Evolutionary conservation across 305 asterid species (phyloP), one percentile per base, ranked within the genome.

Genomic region (Solanum hybrid): DNA sequence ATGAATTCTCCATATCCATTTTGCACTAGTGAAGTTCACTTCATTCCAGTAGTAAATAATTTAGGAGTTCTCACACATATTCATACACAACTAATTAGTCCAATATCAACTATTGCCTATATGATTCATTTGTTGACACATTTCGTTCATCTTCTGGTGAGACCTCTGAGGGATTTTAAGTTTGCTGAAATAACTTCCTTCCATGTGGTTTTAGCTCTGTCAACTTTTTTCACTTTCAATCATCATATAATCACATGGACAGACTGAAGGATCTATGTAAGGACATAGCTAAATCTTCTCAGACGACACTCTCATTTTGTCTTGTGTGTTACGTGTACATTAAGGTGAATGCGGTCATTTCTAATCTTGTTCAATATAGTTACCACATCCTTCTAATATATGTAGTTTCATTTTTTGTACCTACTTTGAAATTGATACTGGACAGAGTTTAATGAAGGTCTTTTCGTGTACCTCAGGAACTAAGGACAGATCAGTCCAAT

Each of bases 391-490:
- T 34, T 34, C 16, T 32, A 77, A 29, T 29, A 27, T 29, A 27
- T 27, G 6, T 46, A 10, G 3, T 84, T 27, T 42, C 72, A 16
- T 24, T 82, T 40, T 80, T 40, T 31, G 12, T 31, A 27, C 73
- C 87, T 29, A 82, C 31, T 10, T 42, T 46, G 87, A 17, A 82
- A 46, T 81, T 27, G 71, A 16, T 40, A 81, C 5, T 27, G 0
- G 27, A 22, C 42, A 13, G 34, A 42, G 22, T 42, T 27, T 14
- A 20, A 27, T 31, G 76, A 29, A 51, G 27, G 26, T 71, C 24
- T 26, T 88, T 29, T 11, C n/a, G 76, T 87, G 85, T 42, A 35
- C 69, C 82, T 90, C 95, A 93, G 95, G 94, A 91, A 64, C 73
- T 20, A 42, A 89, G 89, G 86, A 92, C 92, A 88, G 92, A 91